Base-by-base conservation (phyloP, 306 rosid species). In the Trifolium repens region DNA sequence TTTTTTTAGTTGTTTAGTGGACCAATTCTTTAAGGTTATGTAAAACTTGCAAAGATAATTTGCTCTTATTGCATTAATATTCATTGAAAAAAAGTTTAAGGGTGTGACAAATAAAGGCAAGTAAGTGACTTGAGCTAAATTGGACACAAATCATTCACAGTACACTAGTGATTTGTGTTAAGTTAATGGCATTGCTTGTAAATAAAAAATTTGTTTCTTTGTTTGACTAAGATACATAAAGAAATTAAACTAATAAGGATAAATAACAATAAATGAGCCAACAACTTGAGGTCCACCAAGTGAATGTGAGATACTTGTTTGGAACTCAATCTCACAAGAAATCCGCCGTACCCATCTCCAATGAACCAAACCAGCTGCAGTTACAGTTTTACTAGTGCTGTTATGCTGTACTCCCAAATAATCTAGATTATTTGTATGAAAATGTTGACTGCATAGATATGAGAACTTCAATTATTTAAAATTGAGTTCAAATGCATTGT, bases 321-420 rank as follows among this genome's bases (percentile, higher is more conserved):
- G 78, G 75, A 69, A 84, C 78, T 77, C 74, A 76, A 57, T 54
- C 60, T 78, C 85, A 81, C 83, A 73, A 35, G 54, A 84, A 84
- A 77, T 39, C 71, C 85, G 88, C 72, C 85, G 83, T 57, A 34
- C 42, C 78, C 62, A 69, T 81, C 88, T 81, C 88, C 88, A 50
- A 81, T 65, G 35, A 77, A 77, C 53, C 77, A 70, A 79, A 75
- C 67, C 64, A 60, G 32, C 66, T 70, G 26, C 71, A 75, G 68
- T 55, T 55, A 65, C 43, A 44, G 34, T 73, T 32, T 65, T 65
- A 66, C 43, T 61, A 30, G 22, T 32, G 7, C 12, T 40, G 52
- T 22, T 22, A 12, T 32, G 7, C 12, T 40, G 52, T 13, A 12
- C n/a, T 40, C n/a, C 26, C 77, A 42, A 69, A 17, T 79, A 70